phyloP scores from a whole-genome alignment of 805 yeast genomes.

The Priceomyces fermenticarens region DNA sequence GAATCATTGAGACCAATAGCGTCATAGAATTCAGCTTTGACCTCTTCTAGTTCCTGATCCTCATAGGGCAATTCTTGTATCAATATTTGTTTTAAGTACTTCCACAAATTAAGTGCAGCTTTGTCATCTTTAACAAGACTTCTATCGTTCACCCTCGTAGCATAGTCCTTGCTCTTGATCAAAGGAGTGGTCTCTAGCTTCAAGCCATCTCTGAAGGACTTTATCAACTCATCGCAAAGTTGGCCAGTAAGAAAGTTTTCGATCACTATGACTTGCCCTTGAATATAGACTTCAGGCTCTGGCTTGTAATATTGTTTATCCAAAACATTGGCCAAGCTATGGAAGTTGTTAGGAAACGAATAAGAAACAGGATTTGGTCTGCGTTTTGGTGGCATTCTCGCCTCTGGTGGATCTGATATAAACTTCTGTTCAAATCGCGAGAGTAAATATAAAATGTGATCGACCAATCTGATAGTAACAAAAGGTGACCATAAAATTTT shows the following conservation, averaged over 20 bases:
- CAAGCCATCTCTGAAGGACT: conserved; percentile 22
- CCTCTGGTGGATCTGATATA: too few species aligned
- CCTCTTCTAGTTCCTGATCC: conserved; percentile 21
- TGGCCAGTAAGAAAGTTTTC: conserved; percentile 34
- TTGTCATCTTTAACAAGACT: conserved; percentile 35
- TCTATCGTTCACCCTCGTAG: conserved; percentile 57
- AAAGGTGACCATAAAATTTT: neutral
- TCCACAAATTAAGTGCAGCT: conserved; percentile 42
- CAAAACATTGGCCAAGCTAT: conserved; percentile 8
- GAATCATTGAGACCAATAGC: conserved; percentile 56
- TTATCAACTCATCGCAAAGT: conserved; percentile 39
- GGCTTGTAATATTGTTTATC: conserved; percentile 20
- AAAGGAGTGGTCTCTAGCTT: conserved; percentile 47
- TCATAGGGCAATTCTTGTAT: conserved; percentile 25
- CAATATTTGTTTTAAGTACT: conserved; percentile 31
- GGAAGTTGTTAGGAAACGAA: conserved; percentile 16
- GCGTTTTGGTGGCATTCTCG: conserved; percentile 6
- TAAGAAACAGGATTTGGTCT: conserved; percentile 3
- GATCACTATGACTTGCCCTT: conserved; percentile 39
- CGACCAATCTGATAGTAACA: too few species aligned
- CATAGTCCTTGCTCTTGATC: conserved; percentile 49
- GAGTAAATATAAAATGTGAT: too few species aligned
- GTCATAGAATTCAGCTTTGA: conserved; percentile 24
- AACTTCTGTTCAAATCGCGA: neutral
- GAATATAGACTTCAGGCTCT: conserved; percentile 19